phyloP scores from a whole-genome alignment of 2,329 filamentous ascomycete genomes.

The Albophoma yamanashiensis region DNA sequence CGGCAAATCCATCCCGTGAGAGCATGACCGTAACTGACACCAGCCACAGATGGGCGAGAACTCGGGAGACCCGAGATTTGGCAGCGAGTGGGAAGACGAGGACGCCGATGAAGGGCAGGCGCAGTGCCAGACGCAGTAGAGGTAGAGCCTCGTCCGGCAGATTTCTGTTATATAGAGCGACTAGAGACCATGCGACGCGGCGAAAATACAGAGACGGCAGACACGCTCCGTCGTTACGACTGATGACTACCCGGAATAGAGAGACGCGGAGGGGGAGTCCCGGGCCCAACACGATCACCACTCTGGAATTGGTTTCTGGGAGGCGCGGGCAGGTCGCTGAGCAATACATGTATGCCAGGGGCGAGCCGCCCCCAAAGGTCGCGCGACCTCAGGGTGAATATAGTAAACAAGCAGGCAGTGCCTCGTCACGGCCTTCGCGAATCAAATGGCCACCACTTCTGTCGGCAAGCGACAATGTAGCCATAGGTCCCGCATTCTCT shows the following conservation, averaged over 20 bases:
- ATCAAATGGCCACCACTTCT: too few species aligned
- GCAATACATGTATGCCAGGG: too few species aligned
- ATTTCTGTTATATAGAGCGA: background rate
- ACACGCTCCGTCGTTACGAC: slow-evolving; percentile 2
- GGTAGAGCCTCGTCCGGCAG: background rate
- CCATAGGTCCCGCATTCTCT: too few species aligned
- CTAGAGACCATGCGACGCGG: background rate
- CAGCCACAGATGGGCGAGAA: slow-evolving; percentile 54
- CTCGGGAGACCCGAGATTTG: slow-evolving; percentile 56
- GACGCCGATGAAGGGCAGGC: slow-evolving; percentile 55
- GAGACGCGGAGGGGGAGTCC: too few species aligned
- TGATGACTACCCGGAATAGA: slow-evolving; percentile 3
- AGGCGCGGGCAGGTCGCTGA: background rate
- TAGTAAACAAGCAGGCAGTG: too few species aligned
- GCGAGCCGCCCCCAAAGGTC: too few species aligned
- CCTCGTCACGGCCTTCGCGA: too few species aligned
- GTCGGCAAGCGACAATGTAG: too few species aligned
- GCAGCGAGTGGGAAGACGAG: slow-evolving; percentile 59
- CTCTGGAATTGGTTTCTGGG: background rate
- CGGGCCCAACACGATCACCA: background rate
- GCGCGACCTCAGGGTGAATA: too few species aligned
- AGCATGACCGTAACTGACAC: slow-evolving; percentile 12
- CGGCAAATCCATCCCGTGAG: background rate
- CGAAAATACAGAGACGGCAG: background rate
- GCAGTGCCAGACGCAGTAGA: slow-evolving; percentile 65